A percentile compares a stretch with the other conserved stretches of the same genome.
phyloP scores from a whole-genome alignment of 306 rosid species.

The Lablab purpureus region DNA sequence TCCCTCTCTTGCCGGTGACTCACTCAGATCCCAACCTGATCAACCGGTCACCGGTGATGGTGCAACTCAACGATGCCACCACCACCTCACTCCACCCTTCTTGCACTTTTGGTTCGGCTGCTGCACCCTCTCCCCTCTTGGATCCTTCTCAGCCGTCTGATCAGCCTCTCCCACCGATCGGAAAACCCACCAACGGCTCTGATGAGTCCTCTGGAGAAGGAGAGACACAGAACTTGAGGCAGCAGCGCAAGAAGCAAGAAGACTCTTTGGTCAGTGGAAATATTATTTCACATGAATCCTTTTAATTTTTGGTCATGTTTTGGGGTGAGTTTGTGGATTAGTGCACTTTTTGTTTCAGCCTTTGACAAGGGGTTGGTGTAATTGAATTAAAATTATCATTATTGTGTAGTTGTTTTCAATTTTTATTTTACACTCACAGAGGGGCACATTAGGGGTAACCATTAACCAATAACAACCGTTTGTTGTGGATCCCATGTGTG shows the following conservation, averaged over 20 bases:
- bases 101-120: conserved; percentile 34
- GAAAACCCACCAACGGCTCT: conserved; percentile 41
- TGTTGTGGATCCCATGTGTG: conserved; percentile 34
- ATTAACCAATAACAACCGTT: background rate
- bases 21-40: conserved; percentile 80
- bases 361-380: conserved; percentile 37
- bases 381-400: conserved; percentile 4
- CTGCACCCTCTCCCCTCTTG: conserved; percentile 28
- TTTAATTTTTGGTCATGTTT: conserved; percentile 10
- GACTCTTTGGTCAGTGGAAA: conserved; percentile 63
- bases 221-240: conserved; percentile 30
- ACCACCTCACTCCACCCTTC: conserved; percentile 39
- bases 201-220: conserved; percentile 36
- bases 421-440: conserved; percentile 40
- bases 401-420: background rate
- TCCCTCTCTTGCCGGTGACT: conserved; percentile 63
- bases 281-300: background rate
- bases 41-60: conserved; percentile 65
- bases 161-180: conserved; percentile 54
- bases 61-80: conserved; percentile 59
- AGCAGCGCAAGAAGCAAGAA: conserved; percentile 29
- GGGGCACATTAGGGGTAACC: conserved; percentile 20
- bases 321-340: conserved; percentile 34
- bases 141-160: conserved; percentile 58
- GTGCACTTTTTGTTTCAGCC: conserved; percentile 65